Conservation (phyloP, 768 basidiomycete species). For the Trametes elegans region DNA sequence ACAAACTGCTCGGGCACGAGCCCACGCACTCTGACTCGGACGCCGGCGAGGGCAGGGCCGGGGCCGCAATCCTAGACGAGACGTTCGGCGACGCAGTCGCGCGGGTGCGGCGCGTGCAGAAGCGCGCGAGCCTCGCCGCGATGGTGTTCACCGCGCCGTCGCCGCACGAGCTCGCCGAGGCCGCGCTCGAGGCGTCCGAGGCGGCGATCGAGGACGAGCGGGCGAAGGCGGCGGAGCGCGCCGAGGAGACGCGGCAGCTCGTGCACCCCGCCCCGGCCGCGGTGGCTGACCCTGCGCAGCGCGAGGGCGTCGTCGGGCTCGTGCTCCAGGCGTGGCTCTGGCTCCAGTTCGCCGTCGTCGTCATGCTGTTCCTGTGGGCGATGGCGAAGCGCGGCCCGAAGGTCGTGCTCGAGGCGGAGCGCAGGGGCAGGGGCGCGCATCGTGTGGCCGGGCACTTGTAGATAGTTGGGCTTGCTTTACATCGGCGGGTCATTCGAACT, state of each 20-base stretch:
- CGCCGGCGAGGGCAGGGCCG: no score
- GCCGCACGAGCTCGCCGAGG: background rate
- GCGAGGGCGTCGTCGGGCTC: conserved; percentile 37
- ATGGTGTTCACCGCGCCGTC: background rate
- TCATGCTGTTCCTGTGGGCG: conserved; percentile 75
- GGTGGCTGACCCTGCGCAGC: conserved; percentile 5
- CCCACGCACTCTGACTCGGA: no score
- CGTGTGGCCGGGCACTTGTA: background rate
- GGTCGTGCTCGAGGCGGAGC: conserved; percentile 53
- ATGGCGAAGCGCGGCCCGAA: conserved; percentile 79
- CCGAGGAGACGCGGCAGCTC: conserved; percentile 10
- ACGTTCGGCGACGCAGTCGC: conserved; percentile 25
- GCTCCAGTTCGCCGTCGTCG: conserved; percentile 75
- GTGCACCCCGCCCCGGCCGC: conserved; percentile 1
- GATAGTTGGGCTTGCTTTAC: no score
- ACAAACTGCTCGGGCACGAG: no score
- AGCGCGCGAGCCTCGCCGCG: conserved; percentile 6
- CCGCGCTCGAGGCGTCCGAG: background rate
- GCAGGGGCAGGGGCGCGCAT: conserved; percentile 20
- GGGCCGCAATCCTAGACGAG: conserved; percentile 20
- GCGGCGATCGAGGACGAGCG: background rate
- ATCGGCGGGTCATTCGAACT: no score
- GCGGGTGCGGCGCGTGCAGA: conserved; percentile 21
- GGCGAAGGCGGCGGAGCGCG: conserved; percentile 10
- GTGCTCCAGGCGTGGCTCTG: conserved; percentile 80